These are phyloP conservation scores for Rubroboletus satanas DNA, from an alignment of 768 basidiomycete genomes.

Conservation along the genomic window DNA sequence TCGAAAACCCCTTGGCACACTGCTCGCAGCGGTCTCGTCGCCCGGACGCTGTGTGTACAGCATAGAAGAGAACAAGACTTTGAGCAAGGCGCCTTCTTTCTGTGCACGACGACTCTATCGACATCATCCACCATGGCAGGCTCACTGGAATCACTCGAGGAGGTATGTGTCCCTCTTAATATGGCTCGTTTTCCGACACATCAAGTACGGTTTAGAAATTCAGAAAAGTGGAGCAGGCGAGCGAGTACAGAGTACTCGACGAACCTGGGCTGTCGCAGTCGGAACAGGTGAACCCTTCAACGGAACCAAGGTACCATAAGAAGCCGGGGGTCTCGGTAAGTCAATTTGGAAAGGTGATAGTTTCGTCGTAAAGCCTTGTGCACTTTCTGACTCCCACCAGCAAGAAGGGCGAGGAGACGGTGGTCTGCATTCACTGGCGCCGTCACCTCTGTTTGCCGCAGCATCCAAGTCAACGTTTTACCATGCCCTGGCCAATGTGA, in stretches of 20 bases:
- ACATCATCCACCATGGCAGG: conserved; percentile 14
- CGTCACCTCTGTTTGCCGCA: conserved; percentile 37
- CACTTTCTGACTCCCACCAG: conserved; percentile 10
- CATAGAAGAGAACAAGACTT: not conserved
- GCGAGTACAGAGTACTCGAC: conserved; percentile 45
- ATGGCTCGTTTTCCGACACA: not conserved
- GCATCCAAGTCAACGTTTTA: conserved; percentile 47
- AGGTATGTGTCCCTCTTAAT: conserved; percentile 15
- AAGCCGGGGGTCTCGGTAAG: conserved; percentile 56
- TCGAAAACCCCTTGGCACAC: not conserved
- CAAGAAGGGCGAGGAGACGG: conserved; percentile 23
- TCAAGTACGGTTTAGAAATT: conserved; percentile 43
- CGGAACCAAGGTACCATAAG: conserved; percentile 29
- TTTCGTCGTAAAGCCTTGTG: not conserved
- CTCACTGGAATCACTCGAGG: conserved; percentile 29
- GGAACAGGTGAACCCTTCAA: conserved; percentile 20
- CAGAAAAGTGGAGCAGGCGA: conserved; percentile 54
- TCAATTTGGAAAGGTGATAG: conserved; percentile 55
- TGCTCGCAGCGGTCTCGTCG: not conserved
- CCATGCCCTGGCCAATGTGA: conserved; percentile 43
- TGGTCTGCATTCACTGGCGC: conserved; percentile 14
- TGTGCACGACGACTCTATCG: not conserved
- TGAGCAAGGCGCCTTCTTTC: not conserved
- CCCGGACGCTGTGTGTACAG: conserved; percentile 6
- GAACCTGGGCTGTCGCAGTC: conserved; percentile 19